phyloP scores from a whole-genome alignment of 208 protist genomes.

The Trypanosoma congolense region DNA sequence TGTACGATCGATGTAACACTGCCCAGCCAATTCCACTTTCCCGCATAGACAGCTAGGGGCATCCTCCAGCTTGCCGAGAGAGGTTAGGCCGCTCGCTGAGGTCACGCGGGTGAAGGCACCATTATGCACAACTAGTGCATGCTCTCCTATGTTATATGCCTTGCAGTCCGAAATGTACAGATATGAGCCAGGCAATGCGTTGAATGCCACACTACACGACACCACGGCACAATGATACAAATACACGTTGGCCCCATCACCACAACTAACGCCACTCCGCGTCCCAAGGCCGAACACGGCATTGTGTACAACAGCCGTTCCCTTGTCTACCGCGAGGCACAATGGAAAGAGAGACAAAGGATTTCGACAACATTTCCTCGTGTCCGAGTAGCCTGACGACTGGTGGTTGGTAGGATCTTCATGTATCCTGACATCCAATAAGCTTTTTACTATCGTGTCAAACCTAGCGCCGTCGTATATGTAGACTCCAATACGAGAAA shows the following conservation, averaged over 20 bases:
- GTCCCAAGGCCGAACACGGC: slow-evolving; percentile 48
- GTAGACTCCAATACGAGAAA: slow-evolving; percentile 54
- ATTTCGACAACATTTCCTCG: slow-evolving; percentile 3
- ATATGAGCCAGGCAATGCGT: slow-evolving; percentile 40
- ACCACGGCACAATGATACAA: slow-evolving; percentile 35
- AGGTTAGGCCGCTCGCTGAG: slow-evolving; percentile 5
- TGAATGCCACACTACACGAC: slow-evolving; percentile 49
- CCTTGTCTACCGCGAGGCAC: slow-evolving; percentile 50
- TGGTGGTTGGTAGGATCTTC: slow-evolving; percentile 6
- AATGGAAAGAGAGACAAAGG: slow-evolving; percentile 32
- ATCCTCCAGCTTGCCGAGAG: not conserved
- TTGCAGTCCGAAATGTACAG: slow-evolving; percentile 37
- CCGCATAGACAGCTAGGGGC: not conserved
- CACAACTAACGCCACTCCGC: slow-evolving; percentile 48
- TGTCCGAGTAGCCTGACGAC: slow-evolving; percentile 1
- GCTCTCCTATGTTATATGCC: slow-evolving; percentile 21
- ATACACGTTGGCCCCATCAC: slow-evolving; percentile 31
- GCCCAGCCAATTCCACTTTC: slow-evolving; percentile 17
- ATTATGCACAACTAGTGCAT: slow-evolving; percentile 45
- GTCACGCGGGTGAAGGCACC: slow-evolving; percentile 30
- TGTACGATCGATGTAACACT: slow-evolving; percentile 22
- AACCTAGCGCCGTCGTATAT: slow-evolving; percentile 42
- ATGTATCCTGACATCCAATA: slow-evolving; percentile 43
- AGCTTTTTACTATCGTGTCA: slow-evolving; percentile 32
- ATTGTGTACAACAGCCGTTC: slow-evolving; percentile 44